Conservation (phyloP, 257 asterid genomes). For the Solanum neorickii region DNA sequence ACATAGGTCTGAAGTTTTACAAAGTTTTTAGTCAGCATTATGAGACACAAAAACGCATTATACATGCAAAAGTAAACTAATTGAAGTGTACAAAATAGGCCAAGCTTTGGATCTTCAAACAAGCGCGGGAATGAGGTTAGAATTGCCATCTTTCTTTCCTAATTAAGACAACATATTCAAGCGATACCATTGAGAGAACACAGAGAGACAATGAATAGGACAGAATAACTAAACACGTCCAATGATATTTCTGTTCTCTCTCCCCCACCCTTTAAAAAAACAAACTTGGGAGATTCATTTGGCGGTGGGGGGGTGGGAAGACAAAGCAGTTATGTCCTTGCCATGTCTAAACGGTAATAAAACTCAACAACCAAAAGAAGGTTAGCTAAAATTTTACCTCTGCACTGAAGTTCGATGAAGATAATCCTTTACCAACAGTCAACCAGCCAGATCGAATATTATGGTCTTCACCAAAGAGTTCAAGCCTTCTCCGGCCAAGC, state of each 20-base stretch:
- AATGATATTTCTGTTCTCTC: background rate
- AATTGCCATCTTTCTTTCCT: background rate
- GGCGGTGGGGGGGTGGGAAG: background rate
- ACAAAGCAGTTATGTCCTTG: background rate
- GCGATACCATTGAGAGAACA: background rate
- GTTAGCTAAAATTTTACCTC: conserved; percentile 40
- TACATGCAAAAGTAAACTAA: background rate
- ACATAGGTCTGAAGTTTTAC: conserved; percentile 47
- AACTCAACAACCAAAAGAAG: background rate
- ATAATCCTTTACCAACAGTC: conserved; percentile 86
- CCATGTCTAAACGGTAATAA: background rate
- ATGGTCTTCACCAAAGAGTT: conserved; percentile 98
- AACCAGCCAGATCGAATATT: conserved; percentile 98
- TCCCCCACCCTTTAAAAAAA: background rate
- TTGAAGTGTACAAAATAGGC: background rate
- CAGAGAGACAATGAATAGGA: background rate
- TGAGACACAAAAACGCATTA: background rate
- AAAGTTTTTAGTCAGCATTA: conserved; percentile 4
- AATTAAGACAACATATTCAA: background rate
- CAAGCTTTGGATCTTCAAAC: background rate
- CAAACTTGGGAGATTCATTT: background rate
- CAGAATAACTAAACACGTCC: background rate
- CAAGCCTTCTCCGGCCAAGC: conserved; percentile 97
- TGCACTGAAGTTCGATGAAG: conserved; percentile 78
- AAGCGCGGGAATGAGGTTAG: background rate